Conservation (phyloP, 169 alveolate species). For the Theileria orientalis region DNA sequence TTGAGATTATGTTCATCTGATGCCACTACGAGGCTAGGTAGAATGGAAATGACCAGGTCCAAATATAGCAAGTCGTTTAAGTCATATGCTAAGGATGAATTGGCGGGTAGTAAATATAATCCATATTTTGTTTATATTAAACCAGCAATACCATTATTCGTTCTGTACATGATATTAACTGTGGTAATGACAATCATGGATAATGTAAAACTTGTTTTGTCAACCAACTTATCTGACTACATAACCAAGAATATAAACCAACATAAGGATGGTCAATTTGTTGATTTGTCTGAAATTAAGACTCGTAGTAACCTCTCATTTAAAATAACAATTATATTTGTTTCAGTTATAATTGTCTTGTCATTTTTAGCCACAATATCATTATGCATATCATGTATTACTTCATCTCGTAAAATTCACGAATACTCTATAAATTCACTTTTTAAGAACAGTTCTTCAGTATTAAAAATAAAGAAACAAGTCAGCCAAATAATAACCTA, state of each 20-base stretch:
- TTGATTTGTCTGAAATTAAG: no score
- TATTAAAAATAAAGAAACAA: constrained; percentile 1
- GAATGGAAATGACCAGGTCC: no score
- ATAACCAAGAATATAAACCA: no score
- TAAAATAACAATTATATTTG: no score
- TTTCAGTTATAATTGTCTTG: no score
- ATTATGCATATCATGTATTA: background rate
- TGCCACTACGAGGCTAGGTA: no score
- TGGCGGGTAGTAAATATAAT: background rate
- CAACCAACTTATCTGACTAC: constrained; percentile 9
- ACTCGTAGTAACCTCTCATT: background rate
- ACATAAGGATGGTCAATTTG: no score
- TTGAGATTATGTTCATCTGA: no score
- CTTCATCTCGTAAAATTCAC: constrained; percentile 38
- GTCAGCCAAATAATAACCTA: constrained; percentile 29
- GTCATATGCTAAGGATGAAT: no score
- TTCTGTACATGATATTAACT: background rate
- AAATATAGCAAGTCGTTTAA: no score
- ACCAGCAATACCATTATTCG: background rate
- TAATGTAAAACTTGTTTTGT: no score
- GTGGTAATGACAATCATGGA: background rate
- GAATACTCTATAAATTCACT: no score
- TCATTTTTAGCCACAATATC: background rate
- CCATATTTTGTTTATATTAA: background rate
- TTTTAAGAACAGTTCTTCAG: constrained; percentile 16